Base-by-base conservation (phyloP, 176 grass and related monocot genomes). In the Lolium perenne region DNA sequence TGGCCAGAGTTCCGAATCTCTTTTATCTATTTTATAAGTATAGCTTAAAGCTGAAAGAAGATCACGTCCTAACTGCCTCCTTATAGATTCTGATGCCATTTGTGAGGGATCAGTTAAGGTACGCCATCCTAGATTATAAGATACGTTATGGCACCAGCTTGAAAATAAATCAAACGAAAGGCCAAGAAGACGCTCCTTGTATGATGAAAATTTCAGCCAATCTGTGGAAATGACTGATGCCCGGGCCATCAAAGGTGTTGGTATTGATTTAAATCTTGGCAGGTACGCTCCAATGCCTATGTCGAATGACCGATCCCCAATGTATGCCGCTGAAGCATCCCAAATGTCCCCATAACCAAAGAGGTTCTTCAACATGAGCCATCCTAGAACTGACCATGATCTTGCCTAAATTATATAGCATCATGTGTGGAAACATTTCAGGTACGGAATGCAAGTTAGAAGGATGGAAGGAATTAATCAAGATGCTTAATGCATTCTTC, bases 341-440 rank as follows among this genome's bases (percentile, higher is more conserved):
- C 86, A 95, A 32, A 89, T 93, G 61, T 95, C 91, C 48, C 89
- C 94, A 35, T 91, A 91, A 62, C 91, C 91, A 82, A 93, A 87
- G 23, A 88, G 54, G 25, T 95, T 95, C 80, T 89, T 95, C 10
- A 88, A 63, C 57, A 83, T 95, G 23, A 95, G 59, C 58, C 84
- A 91, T 48, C 86, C 92, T 84, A 91, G 87, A 12, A 93, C 41
- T 76, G 91, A 83, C 91, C 84, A 89, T 10, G 86, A 86, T 82
- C 60, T 87, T 68, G 74, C 89, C 94, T 95, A 35, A 77, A 50
- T 50, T 50, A 50, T 50, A 10, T 49, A 71, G 35, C 17, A 60
- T 66, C 40, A 77, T 26, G 56, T 49, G 29, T n/a, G 25, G 6
- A 62, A 85, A 63, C 25, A 38, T 53, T 65, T 61, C 41, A 64